Evolutionary conservation across 768 basidiomycete species (phyloP).

Genomic region (Dendrothele bispora): DNA sequence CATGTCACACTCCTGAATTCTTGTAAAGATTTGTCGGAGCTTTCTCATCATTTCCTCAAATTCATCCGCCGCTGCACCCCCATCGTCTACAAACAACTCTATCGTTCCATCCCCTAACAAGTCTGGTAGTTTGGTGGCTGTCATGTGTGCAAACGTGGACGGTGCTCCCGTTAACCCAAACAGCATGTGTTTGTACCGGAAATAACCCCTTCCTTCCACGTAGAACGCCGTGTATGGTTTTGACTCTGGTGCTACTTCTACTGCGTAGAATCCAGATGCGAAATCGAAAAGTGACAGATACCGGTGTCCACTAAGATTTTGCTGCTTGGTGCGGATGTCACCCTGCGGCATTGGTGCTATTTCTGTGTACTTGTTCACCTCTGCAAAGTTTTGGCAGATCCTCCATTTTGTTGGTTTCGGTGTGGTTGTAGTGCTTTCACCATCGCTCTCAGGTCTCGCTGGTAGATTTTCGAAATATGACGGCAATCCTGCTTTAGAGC

Average conservation of each 20-base stretch:
- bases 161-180: slow-evolving; percentile 7
- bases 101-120: neutral
- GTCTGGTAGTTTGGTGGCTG: neutral
- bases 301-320: slow-evolving; percentile 30
- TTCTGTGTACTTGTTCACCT: slow-evolving; percentile 10
- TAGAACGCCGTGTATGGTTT: slow-evolving; percentile 3
- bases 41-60: slow-evolving; percentile 16
- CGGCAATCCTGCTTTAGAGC: slow-evolving; percentile 22
- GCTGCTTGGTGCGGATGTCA: slow-evolving; percentile 37
- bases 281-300: slow-evolving; percentile 38
- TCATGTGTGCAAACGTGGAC: slow-evolving; percentile 14
- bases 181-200: slow-evolving; percentile 24
- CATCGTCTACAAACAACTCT: slow-evolving; percentile 26
- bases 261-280: slow-evolving; percentile 16
- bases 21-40: slow-evolving; percentile 4
- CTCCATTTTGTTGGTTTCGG: slow-evolving; percentile 23
- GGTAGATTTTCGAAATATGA: slow-evolving; percentile 20
- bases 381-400: slow-evolving; percentile 22
- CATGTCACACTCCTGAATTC: slow-evolving; percentile 12
- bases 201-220: slow-evolving; percentile 33
- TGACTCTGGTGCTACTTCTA: slow-evolving; percentile 1
- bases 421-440: neutral
- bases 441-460: slow-evolving; percentile 11
- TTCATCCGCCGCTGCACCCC: slow-evolving; percentile 19
- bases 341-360: slow-evolving; percentile 12